phyloP scores from a whole-genome alignment of 2,329 filamentous ascomycete species.

The Emericellopsis cladophorae region DNA sequence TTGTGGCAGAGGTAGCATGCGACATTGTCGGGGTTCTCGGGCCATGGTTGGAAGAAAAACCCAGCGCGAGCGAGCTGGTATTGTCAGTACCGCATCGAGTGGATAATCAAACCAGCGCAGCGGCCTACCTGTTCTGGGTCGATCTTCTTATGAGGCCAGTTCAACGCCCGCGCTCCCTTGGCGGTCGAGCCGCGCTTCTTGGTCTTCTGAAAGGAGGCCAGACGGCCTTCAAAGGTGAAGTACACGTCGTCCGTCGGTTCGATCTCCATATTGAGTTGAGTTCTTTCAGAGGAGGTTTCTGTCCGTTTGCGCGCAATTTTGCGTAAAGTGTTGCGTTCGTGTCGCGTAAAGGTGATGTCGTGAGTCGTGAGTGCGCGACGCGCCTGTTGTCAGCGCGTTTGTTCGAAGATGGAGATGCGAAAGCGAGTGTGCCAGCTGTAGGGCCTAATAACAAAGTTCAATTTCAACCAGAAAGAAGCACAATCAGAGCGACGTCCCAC shows the following conservation, averaged over 20 bases:
- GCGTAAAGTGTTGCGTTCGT: not conserved
- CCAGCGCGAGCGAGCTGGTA: slow-evolving; percentile 74
- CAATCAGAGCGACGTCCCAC: too few relatives aligned
- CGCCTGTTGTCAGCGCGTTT: too few relatives aligned
- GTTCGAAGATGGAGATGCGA: too few relatives aligned
- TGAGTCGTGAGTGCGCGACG: too few relatives aligned
- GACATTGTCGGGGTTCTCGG: slow-evolving; percentile 72
- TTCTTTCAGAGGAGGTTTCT: slow-evolving; percentile 3
- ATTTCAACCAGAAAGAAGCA: too few relatives aligned
- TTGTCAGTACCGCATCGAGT: slow-evolving; percentile 9
- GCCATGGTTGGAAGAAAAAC: slow-evolving; percentile 74
- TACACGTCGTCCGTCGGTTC: slow-evolving; percentile 30
- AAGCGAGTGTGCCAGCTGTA: too few relatives aligned
- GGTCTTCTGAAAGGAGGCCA: slow-evolving; percentile 64
- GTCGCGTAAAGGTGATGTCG: too few relatives aligned
- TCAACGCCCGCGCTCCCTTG: slow-evolving; percentile 36
- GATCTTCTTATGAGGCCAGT: slow-evolving; percentile 61
- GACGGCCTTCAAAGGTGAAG: slow-evolving; percentile 59
- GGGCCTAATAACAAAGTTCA: too few relatives aligned
- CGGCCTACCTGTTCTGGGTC: slow-evolving; percentile 13
- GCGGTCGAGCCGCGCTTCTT: slow-evolving; percentile 61
- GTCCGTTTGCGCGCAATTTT: not conserved
- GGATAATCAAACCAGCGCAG: slow-evolving; percentile 4
- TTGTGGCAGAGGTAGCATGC: slow-evolving; percentile 79
- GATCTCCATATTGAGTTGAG: slow-evolving; percentile 17